Evolutionary conservation across 1,139 yeast species (phyloP).

Genomic region (Magnusiomyces fungicola): DNA sequence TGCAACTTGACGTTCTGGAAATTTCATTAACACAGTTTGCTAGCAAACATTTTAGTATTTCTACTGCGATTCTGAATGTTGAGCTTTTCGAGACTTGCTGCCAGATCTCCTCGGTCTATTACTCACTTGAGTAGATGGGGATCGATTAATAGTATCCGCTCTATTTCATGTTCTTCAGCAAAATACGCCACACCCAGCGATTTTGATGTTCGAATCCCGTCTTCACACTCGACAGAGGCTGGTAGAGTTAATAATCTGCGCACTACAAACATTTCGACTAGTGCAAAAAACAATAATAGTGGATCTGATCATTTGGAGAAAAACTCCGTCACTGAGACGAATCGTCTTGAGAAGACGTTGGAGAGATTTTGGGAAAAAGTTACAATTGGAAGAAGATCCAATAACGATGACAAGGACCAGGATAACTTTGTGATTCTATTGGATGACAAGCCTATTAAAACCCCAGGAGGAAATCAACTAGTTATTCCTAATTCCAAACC

Average conservation of each 20-base stretch:
- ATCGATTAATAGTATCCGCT: too few species aligned
- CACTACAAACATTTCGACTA: not conserved
- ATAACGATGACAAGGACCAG: constrained; percentile 19
- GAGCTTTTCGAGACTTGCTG: too few species aligned
- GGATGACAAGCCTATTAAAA: constrained; percentile 69
- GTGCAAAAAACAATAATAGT: not conserved
- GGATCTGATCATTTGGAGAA: constrained; percentile 18
- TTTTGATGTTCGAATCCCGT: constrained; percentile 21
- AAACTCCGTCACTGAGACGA: constrained; percentile 46
- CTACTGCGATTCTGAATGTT: too few species aligned
- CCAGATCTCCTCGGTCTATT: too few species aligned
- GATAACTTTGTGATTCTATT: constrained; percentile 45
- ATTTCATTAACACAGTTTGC: too few species aligned
- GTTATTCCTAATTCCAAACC: constrained; percentile 52
- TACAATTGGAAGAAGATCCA: constrained; percentile 34
- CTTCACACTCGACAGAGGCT: not conserved
- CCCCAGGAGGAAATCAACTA: constrained; percentile 73
- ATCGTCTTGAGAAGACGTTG: constrained; percentile 61
- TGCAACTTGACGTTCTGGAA: too few species aligned
- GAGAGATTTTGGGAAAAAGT: constrained; percentile 84
- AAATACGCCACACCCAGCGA: not conserved
- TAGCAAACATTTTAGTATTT: too few species aligned
- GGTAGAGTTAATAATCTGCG: not conserved
- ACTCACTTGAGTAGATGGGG: too few species aligned
- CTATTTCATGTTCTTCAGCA: not conserved